phyloP scores from a whole-genome alignment of 129 eudicot genomes.

The Dittrichia graveolens region DNA sequence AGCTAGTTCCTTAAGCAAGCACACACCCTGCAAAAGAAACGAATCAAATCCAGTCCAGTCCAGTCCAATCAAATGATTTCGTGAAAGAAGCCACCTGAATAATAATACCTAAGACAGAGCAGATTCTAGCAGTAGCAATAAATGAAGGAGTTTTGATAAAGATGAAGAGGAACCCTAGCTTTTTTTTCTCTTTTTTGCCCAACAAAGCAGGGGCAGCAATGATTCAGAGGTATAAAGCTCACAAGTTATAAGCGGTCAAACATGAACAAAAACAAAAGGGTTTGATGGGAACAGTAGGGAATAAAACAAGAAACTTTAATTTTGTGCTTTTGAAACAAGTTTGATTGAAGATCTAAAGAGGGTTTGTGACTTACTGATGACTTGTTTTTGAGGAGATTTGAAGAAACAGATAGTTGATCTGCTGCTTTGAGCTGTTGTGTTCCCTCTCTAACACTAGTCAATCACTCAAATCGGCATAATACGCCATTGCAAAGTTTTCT shows the following conservation, averaged over 20 bases:
- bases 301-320: slow-evolving; percentile 43
- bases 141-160: slow-evolving; percentile 28
- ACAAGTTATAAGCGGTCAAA: slow-evolving; percentile 33
- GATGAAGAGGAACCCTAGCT: slow-evolving; percentile 31
- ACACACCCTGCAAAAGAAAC: slow-evolving; percentile 29
- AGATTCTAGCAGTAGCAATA: slow-evolving; percentile 30
- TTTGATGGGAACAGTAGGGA: slow-evolving; percentile 24
- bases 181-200: slow-evolving; percentile 39
- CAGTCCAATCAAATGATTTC: slow-evolving; percentile 13
- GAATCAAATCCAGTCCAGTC: neutral
- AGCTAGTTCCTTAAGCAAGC: slow-evolving; percentile 38
- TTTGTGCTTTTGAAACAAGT: slow-evolving; percentile 24
- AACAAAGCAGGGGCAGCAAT: slow-evolving; percentile 48
- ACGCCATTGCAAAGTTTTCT: slow-evolving; percentile 3
- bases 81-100: neutral
- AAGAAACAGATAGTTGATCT: slow-evolving; percentile 26
- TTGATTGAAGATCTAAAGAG: slow-evolving; percentile 38
- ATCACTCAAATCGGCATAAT: slow-evolving; percentile 28
- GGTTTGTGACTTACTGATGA: slow-evolving; percentile 26
- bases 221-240: slow-evolving; percentile 26
- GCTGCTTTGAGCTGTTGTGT: slow-evolving; percentile 8
- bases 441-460: slow-evolving; percentile 13
- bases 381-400: slow-evolving; percentile 20
- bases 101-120: slow-evolving; percentile 14
- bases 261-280: slow-evolving; percentile 40